Percentiles rank a stretch among this genome's conserved stretches.
phyloP scores from a whole-genome alignment of 1,139 yeast species.

The Lodderomyces metapsilosis region DNA sequence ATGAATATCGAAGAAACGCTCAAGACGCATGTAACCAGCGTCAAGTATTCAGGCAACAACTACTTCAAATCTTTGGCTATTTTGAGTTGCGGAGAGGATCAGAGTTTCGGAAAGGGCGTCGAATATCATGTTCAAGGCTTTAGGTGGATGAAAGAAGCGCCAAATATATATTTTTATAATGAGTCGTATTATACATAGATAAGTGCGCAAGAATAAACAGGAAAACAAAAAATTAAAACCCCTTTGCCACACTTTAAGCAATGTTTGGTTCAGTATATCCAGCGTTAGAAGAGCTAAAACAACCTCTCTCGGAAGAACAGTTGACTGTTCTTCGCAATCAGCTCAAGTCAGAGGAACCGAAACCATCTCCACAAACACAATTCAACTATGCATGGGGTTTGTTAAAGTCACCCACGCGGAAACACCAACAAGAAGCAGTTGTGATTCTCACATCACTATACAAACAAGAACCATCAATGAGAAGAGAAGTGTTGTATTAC shows the following conservation, averaged over 20 bases:
- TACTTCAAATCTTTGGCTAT: constrained; percentile 31
- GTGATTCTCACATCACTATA: constrained; percentile 71
- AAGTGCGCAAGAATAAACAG: background rate
- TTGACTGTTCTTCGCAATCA: constrained; percentile 73
- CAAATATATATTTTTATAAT: constrained; percentile 35
- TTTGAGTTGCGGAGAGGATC: constrained; percentile 35
- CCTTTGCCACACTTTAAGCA: constrained; percentile 2
- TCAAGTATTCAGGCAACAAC: constrained; percentile 10
- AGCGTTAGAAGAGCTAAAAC: constrained; percentile 44
- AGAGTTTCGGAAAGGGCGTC: constrained; percentile 23
- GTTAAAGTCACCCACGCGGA: constrained; percentile 61
- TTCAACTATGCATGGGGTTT: constrained; percentile 98
- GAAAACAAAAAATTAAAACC: too few relatives aligned
- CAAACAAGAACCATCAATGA: constrained; percentile 74
- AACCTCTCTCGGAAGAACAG: constrained; percentile 72
- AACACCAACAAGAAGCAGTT: constrained; percentile 77
- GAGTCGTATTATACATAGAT: constrained; percentile 23
- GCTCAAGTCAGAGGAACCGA: constrained; percentile 77
- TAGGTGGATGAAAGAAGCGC: constrained; percentile 26
- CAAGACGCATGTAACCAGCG: constrained; percentile 8
- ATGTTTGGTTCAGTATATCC: constrained; percentile 27
- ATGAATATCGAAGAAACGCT: constrained; percentile 7
- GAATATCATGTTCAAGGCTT: constrained; percentile 26
- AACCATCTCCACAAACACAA: constrained; percentile 75
- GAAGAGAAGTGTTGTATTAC: constrained; percentile 89